Conservation (phyloP, 192 early-diverging fungal genomes). For the Coemansia sp. region DNA sequence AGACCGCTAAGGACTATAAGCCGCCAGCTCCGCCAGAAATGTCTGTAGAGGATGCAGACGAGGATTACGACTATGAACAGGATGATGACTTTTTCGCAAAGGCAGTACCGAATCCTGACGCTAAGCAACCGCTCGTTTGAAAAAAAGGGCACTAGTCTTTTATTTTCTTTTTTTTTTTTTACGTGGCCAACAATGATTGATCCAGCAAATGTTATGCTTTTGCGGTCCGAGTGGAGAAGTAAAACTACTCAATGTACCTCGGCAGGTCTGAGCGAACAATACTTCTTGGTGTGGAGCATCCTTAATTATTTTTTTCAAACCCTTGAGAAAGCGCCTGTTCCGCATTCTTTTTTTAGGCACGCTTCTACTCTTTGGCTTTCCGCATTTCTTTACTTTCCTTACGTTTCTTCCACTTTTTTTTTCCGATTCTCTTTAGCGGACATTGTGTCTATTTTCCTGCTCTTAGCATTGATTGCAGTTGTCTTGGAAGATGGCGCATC, state of each 20-base stretch:
- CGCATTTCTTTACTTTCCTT: neutral
- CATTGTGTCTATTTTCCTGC: neutral
- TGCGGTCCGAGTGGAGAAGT: neutral
- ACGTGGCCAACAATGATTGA: constrained; percentile 25
- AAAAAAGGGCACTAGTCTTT: neutral
- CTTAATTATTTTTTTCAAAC: neutral
- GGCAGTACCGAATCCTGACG: constrained; percentile 10
- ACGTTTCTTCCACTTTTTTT: neutral
- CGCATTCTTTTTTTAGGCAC: constrained; percentile 2
- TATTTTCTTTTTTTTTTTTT: neutral
- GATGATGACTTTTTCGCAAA: constrained; percentile 11
- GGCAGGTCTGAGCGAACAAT: neutral
- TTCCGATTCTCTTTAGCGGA: neutral
- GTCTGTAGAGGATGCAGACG: neutral
- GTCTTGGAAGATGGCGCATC: constrained; percentile 42
- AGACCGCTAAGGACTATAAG: constrained; percentile 37
- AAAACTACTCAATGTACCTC: neutral
- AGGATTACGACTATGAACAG: constrained; percentile 9
- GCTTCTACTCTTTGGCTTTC: neutral
- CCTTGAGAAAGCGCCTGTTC: neutral
- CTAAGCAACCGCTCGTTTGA: constrained; percentile 11
- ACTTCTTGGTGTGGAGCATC: neutral
- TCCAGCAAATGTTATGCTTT: neutral
- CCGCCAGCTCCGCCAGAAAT: constrained; percentile 10
- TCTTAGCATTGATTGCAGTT: neutral